phyloP scores from a whole-genome alignment of 2,329 filamentous ascomycete genomes.

The Xylariomycetidae sp. region DNA sequence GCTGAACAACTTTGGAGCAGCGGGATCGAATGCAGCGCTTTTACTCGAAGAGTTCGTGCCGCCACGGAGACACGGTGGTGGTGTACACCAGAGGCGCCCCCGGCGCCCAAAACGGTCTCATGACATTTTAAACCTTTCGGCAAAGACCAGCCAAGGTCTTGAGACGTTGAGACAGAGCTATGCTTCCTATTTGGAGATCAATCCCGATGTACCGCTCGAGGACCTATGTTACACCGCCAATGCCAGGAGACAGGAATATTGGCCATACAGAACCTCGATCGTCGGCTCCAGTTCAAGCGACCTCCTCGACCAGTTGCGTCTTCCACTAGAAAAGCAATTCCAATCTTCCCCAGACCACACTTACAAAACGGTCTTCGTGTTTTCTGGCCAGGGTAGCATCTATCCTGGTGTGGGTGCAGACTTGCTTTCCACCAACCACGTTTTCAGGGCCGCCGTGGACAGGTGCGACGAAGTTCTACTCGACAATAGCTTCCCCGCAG shows the following conservation, averaged over 20 bases:
- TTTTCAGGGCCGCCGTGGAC: slow-evolving; percentile 21
- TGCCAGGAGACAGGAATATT: slow-evolving; percentile 13
- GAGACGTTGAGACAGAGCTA: slow-evolving; percentile 3
- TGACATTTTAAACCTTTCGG: slow-evolving; percentile 14
- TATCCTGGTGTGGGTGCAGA: slow-evolving; percentile 27
- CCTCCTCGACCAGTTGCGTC: background rate
- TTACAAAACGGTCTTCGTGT: slow-evolving; percentile 23
- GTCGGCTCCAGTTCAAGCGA: slow-evolving; percentile 6
- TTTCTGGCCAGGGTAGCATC: slow-evolving; percentile 30
- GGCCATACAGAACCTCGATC: slow-evolving; percentile 9
- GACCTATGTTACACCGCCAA: slow-evolving; percentile 19
- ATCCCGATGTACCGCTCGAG: slow-evolving; percentile 4
- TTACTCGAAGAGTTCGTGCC: slow-evolving; percentile 17
- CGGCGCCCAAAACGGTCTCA: background rate
- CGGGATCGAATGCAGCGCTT: slow-evolving; percentile 20
- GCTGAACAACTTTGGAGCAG: slow-evolving; percentile 28
- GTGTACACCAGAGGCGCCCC: background rate
- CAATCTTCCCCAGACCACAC: background rate
- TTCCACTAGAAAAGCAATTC: slow-evolving; percentile 1
- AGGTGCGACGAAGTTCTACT: slow-evolving; percentile 20
- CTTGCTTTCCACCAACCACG: slow-evolving; percentile 20
- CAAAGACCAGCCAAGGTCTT: slow-evolving; percentile 10
- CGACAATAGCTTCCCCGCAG: slow-evolving; percentile 22
- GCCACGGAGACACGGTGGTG: no score
- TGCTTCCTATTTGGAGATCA: slow-evolving; percentile 6